Evolutionary conservation across 106 monocot species (phyloP).

Genomic region (Iris macrosiphon): DNA sequence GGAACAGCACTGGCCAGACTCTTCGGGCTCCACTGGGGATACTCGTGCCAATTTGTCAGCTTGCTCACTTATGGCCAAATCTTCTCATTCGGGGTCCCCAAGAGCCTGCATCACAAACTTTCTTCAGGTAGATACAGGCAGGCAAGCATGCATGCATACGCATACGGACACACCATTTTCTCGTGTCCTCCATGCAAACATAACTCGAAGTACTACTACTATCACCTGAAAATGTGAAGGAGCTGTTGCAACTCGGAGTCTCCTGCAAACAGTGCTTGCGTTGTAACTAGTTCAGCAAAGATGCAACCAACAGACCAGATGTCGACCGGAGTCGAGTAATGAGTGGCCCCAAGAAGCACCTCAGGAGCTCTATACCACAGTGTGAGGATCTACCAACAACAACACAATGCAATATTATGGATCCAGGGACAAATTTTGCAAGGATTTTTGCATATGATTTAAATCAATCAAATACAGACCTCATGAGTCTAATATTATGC

Average conservation of each 20-base stretch:
- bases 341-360: slow-evolving; percentile 28
- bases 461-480: too few species aligned
- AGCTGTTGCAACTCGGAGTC: slow-evolving; percentile 98
- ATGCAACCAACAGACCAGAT: slow-evolving; percentile 28
- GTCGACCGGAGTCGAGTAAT: slow-evolving; percentile 18
- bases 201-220: too few species aligned
- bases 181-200: too few species aligned
- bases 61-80: slow-evolving; percentile 88
- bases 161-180: too few species aligned
- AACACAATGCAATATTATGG: background rate
- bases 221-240: slow-evolving; percentile 24
- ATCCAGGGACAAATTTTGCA: background rate
- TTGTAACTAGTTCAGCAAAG: slow-evolving; percentile 53
- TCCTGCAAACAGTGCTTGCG: slow-evolving; percentile 76
- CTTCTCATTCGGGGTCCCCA: slow-evolving; percentile 89
- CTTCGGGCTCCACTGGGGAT: slow-evolving; percentile 76
- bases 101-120: slow-evolving; percentile 50
- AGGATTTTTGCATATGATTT: background rate
- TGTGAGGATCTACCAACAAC: slow-evolving; percentile 14
- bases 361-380: slow-evolving; percentile 27
- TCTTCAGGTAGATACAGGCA: too few species aligned
- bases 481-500: slow-evolving; percentile 99
- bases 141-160: too few species aligned
- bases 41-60: slow-evolving; percentile 87
- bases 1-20: slow-evolving; percentile 45